Evolutionary conservation across 495 filamentous ascomycete genomes (phyloP), one percentile per base, ranked within the genome.

Genomic region (Penicillium robsamsonii): DNA sequence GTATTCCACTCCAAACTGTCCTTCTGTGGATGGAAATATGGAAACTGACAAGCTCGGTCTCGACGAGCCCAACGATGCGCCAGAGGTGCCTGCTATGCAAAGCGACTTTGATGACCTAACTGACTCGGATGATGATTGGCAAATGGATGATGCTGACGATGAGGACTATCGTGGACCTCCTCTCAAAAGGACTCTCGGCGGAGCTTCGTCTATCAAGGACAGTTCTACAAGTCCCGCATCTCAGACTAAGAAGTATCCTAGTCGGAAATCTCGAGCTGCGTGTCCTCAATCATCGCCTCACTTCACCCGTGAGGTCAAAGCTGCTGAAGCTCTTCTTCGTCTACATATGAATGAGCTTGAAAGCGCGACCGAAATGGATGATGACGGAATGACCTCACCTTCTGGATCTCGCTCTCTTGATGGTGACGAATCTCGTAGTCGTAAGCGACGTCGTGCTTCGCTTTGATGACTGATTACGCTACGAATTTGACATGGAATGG

Each of bases 301-400:
- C 3, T 64, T 70, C 30, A 49, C 53, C 1, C 50, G 58, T 20
- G 81, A 83, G 58, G 78, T 82, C 59, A 81, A 78, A 49, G 83
- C 83, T 5, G 83, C 83, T 18, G 72, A 82, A 65, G 70, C 82
- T 44, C 66, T 86, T 55, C 69, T 86, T 61, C 78, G 77, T 59
- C 66, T 86, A 45, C 77, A 80, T 46, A 77, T 78, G 60, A 73
- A 77, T 58, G 75, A 81, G 64, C 24, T 54, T 9, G 63, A 63
- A 8, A 55, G 46, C 3, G 49, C 44, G 29, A 43, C 37, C 1
- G 44, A 51, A 24, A 33, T 17, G 12, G 64, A 56, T 44, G 49
- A 46, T 35, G 57, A 59, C 12, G 33, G 56, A 42, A 4, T 58
- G 57, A 57, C 50, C 33, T 27, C 37, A 12, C n/a, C 27, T 35